Conservation (phyloP, 73 alveolate species). For the Tetrahymena borealis region DNA sequence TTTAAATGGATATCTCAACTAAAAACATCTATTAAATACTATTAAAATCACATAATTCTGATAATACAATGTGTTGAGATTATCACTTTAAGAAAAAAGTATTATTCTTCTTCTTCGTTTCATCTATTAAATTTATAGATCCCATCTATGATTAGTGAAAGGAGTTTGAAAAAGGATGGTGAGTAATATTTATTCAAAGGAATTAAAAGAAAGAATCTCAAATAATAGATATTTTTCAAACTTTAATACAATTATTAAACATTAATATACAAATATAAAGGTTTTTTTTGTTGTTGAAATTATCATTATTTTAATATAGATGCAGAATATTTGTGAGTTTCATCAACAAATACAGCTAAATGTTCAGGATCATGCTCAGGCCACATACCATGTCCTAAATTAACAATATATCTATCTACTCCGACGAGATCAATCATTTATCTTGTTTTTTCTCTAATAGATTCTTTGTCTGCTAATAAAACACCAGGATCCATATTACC, state of each 20-base stretch:
- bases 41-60: too few species aligned
- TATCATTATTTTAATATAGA: neutral
- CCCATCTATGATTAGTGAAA: too few species aligned
- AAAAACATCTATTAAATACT: too few species aligned
- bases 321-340: neutral
- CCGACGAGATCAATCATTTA: constrained; percentile 44
- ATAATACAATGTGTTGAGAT: too few species aligned
- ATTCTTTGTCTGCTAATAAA: constrained; percentile 43
- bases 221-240: neutral
- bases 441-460: constrained; percentile 36
- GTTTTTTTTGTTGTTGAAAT: neutral
- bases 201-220: too few species aligned
- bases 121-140: too few species aligned
- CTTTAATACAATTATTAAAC: too few species aligned
- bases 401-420: constrained; percentile 45
- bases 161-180: too few species aligned
- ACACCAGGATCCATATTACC: constrained; percentile 69
- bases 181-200: too few species aligned
- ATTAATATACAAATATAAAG: neutral
- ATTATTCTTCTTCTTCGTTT: too few species aligned
- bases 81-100: too few species aligned
- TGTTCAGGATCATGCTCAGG: constrained; percentile 60
- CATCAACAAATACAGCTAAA: constrained; percentile 40
- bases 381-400: constrained; percentile 61
- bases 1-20: too few species aligned